Percentiles rank a stretch among this genome's conserved stretches.
phyloP scores from a whole-genome alignment of 208 protist genomes.

The Crithidia bombi region DNA sequence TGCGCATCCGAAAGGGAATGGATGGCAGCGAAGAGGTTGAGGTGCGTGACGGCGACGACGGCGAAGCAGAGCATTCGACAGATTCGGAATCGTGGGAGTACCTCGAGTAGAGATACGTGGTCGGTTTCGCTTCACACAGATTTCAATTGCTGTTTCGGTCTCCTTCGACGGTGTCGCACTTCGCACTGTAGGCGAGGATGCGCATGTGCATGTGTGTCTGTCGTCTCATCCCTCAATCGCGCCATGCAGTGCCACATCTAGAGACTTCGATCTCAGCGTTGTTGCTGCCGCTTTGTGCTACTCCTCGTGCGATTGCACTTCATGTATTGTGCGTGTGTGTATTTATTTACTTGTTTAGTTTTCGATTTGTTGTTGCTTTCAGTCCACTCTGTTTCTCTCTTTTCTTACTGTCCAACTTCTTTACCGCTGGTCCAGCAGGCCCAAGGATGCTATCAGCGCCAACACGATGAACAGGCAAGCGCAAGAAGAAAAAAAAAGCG shows the following conservation, averaged over 20 bases:
- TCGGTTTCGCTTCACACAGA: background rate
- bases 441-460: no score
- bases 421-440: conserved; percentile 3
- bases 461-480: no score
- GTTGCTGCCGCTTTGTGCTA: no score
- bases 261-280: no score
- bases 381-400: background rate
- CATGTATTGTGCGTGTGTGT: no score
- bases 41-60: background rate
- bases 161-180: no score
- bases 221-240: no score
- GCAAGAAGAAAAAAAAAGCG: no score
- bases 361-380: background rate
- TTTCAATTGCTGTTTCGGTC: background rate
- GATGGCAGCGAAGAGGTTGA: background rate
- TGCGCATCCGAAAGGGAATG: background rate
- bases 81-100: conserved; percentile 43
- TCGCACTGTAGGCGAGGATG: no score
- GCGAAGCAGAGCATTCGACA: background rate
- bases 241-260: no score
- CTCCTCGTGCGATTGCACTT: no score
- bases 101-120: conserved; percentile 12
- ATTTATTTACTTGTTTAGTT: background rate
- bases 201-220: no score
- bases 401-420: background rate